Conservation (phyloP, 148 eudicot species). For the Persicaria tinctoria region DNA sequence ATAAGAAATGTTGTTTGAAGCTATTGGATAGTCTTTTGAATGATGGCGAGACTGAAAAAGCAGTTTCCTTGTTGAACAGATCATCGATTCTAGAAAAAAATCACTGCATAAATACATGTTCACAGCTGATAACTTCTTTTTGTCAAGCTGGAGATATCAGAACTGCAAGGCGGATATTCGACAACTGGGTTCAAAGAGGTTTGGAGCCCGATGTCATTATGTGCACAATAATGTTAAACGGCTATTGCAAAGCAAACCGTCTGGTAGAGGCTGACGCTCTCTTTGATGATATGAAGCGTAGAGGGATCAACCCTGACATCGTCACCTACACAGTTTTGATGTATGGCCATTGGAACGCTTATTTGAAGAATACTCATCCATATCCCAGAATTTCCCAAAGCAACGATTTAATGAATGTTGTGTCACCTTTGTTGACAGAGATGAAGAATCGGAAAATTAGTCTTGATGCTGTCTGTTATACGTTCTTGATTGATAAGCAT, state of each 20-base stretch:
- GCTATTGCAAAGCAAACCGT: constrained; percentile 43
- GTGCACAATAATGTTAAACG: constrained; percentile 66
- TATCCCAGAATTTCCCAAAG: constrained; percentile 6
- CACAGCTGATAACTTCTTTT: constrained; percentile 40
- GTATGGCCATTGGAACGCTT: constrained; percentile 39
- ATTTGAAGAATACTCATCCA: constrained; percentile 15
- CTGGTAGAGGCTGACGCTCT: constrained; percentile 40
- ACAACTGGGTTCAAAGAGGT: constrained; percentile 38
- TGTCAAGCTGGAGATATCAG: constrained; percentile 46
- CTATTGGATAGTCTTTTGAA: constrained; percentile 43
- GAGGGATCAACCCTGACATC: constrained; percentile 54
- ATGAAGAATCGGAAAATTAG: constrained; percentile 29
- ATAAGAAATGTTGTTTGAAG: constrained; percentile 27
- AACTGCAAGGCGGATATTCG: constrained; percentile 46
- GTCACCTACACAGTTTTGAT: constrained; percentile 59
- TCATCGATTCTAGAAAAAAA: constrained; percentile 22
- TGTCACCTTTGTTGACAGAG: constrained; percentile 24
- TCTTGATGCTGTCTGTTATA: constrained; percentile 36
- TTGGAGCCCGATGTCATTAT: constrained; percentile 44
- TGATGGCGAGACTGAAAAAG: constrained; percentile 38
- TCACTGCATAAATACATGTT: constrained; percentile 33
- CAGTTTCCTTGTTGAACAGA: constrained; percentile 32
- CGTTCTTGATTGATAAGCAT: constrained; percentile 32
- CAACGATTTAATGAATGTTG: constrained; percentile 14
- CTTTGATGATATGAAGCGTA: constrained; percentile 50